These are phyloP conservation scores for Colletotrichum siamense DNA, from an alignment of 2,329 filamentous ascomycete species.

Conservation along the genomic window DNA sequence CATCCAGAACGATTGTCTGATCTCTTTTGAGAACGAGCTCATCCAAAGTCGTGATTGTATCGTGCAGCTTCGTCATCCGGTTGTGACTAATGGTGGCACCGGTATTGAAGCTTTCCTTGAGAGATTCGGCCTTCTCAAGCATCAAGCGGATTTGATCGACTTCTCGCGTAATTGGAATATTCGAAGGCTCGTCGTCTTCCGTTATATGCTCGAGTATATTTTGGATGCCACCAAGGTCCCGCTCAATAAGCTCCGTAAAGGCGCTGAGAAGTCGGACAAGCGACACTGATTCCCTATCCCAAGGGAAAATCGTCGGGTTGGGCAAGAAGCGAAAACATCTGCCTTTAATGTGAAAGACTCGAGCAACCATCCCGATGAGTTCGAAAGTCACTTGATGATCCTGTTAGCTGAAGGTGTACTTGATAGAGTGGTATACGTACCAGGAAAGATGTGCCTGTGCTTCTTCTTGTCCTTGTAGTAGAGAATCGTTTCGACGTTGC, in stretches of 20 bases:
- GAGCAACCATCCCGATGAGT: constrained; percentile 45
- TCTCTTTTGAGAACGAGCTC: constrained; percentile 27
- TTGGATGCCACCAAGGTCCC: constrained; percentile 17
- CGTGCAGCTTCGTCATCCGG: not conserved
- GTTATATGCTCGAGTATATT: rapidly evolving
- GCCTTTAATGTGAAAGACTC: constrained; percentile 37
- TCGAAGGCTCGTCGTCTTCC: constrained; percentile 20
- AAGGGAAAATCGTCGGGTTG: constrained; percentile 55
- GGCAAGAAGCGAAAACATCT: constrained; percentile 45
- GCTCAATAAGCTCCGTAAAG: constrained; percentile 34
- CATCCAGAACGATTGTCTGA: constrained; percentile 42
- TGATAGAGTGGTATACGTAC: not conserved
- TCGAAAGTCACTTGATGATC: constrained; percentile 38
- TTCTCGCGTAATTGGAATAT: not conserved
- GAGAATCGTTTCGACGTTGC: constrained; percentile 36
- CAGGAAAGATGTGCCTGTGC: constrained; percentile 30
- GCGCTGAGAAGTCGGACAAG: constrained; percentile 45
- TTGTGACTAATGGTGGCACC: not conserved
- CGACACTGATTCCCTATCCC: constrained; percentile 56
- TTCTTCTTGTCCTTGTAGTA: constrained; percentile 27
- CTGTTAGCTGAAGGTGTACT: not conserved
- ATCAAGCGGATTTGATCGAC: constrained; percentile 6
- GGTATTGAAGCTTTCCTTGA: not conserved
- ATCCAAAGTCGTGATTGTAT: constrained; percentile 5
- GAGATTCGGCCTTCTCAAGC: not conserved